Evolutionary conservation across 2,329 filamentous ascomycete genomes (phyloP), one percentile per base, ranked within the genome.

Genomic region (Trichoderma cornu-damae): DNA sequence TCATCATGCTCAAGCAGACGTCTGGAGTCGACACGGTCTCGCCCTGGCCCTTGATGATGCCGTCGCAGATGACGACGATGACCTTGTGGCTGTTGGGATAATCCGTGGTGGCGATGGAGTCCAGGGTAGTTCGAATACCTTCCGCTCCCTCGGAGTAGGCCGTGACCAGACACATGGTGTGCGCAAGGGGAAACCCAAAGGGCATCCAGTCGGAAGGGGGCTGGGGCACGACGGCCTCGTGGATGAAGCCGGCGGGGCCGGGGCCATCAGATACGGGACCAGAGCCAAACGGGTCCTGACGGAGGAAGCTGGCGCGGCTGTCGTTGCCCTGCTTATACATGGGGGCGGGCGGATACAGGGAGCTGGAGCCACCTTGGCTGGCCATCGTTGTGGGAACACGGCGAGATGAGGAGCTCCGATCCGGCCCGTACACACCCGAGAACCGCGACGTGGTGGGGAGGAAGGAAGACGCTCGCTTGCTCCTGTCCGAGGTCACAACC

Each of bases 11-110:
- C 57, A 99, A 76, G 63, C 88, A 87, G 64, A 95, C 89, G 11
- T 99, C 94, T 1, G 94, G 94, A 0, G 94, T 99, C 3, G 91
- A 89, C 66, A 88, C 77, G 7, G 80, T 76, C 73, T 99, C 94
- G 48, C 95, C 94, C 67, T 95, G 84, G 64, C 95, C 95, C 76
- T 96, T 96, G 78, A 99, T 96, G 69, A 97, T 83, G 74, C 94
- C 94, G 71, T 99, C 94, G 74, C 94, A 99, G 66, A 99, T 89
- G 66, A 96, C 89, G 60, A 99, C 81, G 65, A 99, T 94, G 26
- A 92, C 84, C 75, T 99, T 99, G 81, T 99, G 95, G 72, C 93
- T 97, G 80, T 99, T 99, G 49, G 94, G 94, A 67, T 99, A 99
- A 72, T 99, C 95, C 3, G 94, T 99, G 74, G 90, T 96, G 49